Percentiles rank a stretch among this genome's conserved stretches.
Conservation (phyloP, 805 yeast genomes). For the Torulaspora gathmanii region DNA sequence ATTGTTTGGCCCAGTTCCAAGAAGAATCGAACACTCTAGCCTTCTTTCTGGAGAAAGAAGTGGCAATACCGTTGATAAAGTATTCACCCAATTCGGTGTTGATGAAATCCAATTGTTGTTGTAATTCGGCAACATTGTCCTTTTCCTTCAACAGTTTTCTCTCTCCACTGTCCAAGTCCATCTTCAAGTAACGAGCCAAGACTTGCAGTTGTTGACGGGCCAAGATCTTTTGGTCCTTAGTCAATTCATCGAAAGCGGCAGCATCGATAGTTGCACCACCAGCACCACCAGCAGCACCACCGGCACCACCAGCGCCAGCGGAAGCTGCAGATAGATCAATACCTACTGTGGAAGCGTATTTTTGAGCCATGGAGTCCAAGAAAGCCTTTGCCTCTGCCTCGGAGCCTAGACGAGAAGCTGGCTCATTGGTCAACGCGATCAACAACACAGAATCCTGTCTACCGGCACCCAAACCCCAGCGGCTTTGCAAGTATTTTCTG, state of each 20-base stretch:
- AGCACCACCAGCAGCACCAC: slow-evolving; percentile 51
- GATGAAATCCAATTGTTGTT: slow-evolving; percentile 81
- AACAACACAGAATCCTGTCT: slow-evolving; percentile 90
- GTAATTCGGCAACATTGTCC: slow-evolving; percentile 77
- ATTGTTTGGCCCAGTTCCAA: slow-evolving; percentile 99
- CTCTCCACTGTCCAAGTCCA: slow-evolving; percentile 88
- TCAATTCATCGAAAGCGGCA: slow-evolving; percentile 79
- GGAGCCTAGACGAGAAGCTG: slow-evolving; percentile 77
- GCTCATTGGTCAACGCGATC: slow-evolving; percentile 82
- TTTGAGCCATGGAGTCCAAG: slow-evolving; percentile 75
- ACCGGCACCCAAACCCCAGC: slow-evolving; percentile 91
- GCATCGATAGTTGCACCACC: slow-evolving; percentile 90
- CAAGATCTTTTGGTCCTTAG: slow-evolving; percentile 45
- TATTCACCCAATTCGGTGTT: slow-evolving; percentile 78
- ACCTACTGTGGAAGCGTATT: slow-evolving; percentile 81
- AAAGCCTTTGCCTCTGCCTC: slow-evolving; percentile 89
- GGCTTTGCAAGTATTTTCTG: slow-evolving; percentile 83
- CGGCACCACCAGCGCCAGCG: slow-evolving; percentile 47
- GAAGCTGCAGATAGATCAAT: slow-evolving; percentile 67
- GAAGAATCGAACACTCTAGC: slow-evolving; percentile 95
- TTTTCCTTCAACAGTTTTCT: slow-evolving; percentile 71
- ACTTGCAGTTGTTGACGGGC: slow-evolving; percentile 69
- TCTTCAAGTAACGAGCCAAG: slow-evolving; percentile 88
- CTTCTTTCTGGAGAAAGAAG: slow-evolving; percentile 85
- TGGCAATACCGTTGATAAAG: slow-evolving; percentile 86